Evolutionary conservation across 192 early-diverging fungal species (phyloP), one percentile per base, ranked within the genome.

Genomic region (Endogone sp.): DNA sequence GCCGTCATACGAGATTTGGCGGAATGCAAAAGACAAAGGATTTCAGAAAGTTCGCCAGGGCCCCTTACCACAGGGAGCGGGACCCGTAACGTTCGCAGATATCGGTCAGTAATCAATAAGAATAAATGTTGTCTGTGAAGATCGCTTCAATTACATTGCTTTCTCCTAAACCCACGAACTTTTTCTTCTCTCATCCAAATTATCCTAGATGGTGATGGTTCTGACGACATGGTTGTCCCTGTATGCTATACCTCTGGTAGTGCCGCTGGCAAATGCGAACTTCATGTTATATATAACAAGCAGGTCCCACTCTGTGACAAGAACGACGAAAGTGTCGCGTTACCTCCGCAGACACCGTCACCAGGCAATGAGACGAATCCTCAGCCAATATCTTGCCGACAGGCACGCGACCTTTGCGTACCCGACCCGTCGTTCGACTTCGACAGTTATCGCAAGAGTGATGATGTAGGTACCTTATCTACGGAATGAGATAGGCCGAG

Each of bases 41-140:
- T 94, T 90, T 70, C 70, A 73, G 30, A 87, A 91, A 66, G 82
- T 81, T n/a, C 75, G 80, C 60, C 73, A 76, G 4, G 82, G 89
- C 3, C 69, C 79, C 28, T 74, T 96, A 37, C 93, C 93, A 8
- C 64, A 74, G 0, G 81, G 81, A 9, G 76, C 87, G 32, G 96
- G 94, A 3, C 90, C 84, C 28, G 82, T 98, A 29, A 84, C 91
- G 3, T 96, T 98, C 83, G 93, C 92, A 23, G 96, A 98, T 67
- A 92, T 98, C 68, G 90, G 85, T 86, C 60, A 61, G 71, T 63
- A 27, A 29, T 28, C 20, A 56, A n/a, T n/a, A 23, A 28, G 28
- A 24, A 54, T 23, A 56, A 24, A 8, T 26, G 3, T 9, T 2
- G 10, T 24, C 16, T 32, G 3, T 60, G 0, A 16, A 44, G 11